phyloP scores from a whole-genome alignment of 768 basidiomycete species.

The Gelatoporia subvermispora region DNA sequence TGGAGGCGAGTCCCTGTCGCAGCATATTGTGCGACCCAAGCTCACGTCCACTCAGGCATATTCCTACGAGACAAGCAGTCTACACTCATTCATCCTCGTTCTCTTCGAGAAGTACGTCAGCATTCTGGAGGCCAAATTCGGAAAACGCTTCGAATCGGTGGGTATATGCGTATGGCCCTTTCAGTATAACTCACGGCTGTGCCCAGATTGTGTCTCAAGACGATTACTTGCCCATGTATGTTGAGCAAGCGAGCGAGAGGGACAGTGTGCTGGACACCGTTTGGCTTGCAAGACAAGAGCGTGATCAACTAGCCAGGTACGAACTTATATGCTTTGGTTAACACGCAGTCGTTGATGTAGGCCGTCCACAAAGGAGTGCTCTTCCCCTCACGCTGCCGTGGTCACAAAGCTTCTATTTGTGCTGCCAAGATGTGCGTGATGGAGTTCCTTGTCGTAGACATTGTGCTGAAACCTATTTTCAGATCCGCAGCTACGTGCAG shows the following conservation, averaged over 20 bases:
- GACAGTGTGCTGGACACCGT: slow-evolving; percentile 74
- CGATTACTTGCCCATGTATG: slow-evolving; percentile 86
- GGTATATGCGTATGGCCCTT: slow-evolving; percentile 16
- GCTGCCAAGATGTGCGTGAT: slow-evolving; percentile 74
- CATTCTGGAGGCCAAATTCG: slow-evolving; percentile 78
- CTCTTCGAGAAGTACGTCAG: slow-evolving; percentile 88
- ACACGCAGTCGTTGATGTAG: not conserved
- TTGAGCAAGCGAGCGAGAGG: slow-evolving; percentile 54
- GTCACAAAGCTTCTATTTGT: slow-evolving; percentile 93
- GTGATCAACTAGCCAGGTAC: slow-evolving; percentile 52
- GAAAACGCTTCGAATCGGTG: slow-evolving; percentile 76
- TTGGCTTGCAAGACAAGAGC: slow-evolving; percentile 74
- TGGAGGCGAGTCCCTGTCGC: slow-evolving; percentile 58
- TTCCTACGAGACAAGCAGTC: slow-evolving; percentile 75
- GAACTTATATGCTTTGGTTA: slow-evolving; percentile 1
- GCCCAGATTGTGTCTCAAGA: slow-evolving; percentile 79
- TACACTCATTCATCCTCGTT: slow-evolving; percentile 80
- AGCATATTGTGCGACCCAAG: not conserved
- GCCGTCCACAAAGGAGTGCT: slow-evolving; percentile 37
- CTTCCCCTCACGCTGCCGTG: slow-evolving; percentile 81
- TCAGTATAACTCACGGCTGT: not conserved
- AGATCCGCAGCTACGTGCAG: slow-evolving; percentile 87
- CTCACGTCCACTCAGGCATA: slow-evolving; percentile 56
- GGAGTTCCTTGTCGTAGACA: not conserved
- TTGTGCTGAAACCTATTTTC: not conserved